Evolutionary conservation across 805 yeast species (phyloP).

Genomic region (Phaffomyces opuntiae): DNA sequence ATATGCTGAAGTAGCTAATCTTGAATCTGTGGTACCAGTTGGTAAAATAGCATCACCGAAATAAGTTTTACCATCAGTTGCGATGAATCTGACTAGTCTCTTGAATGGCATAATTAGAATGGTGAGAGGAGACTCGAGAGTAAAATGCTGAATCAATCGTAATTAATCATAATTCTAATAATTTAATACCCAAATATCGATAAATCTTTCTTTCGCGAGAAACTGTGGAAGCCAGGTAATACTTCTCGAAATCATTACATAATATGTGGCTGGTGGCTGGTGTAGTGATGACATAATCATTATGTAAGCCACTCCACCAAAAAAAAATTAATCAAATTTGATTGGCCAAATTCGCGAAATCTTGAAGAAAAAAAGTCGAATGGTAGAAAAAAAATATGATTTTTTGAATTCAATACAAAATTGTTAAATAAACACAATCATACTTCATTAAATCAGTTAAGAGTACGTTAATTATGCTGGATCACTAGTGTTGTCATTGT

Average conservation of each 20-base stretch:
- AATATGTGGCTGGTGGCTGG: no score
- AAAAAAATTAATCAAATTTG: constrained; percentile 1
- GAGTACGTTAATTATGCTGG: not conserved
- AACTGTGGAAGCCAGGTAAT: no score
- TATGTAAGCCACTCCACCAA: not conserved
- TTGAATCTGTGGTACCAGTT: constrained; percentile 28
- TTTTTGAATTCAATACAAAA: no score
- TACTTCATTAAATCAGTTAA: not conserved
- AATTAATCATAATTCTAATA: no score
- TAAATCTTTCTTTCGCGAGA: no score
- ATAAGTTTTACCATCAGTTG: constrained; percentile 36
- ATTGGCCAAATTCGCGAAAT: constrained; percentile 7
- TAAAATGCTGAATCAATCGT: not conserved
- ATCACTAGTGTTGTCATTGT: no score
- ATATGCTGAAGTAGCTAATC: constrained; percentile 33
- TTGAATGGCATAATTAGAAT: constrained; percentile 2
- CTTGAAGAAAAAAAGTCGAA: not conserved
- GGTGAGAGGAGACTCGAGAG: no score
- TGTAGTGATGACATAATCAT: not conserved
- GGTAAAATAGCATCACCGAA: constrained; percentile 43
- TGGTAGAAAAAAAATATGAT: no score
- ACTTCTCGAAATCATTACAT: no score
- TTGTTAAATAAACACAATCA: no score
- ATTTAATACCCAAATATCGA: not conserved
- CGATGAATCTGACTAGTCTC: constrained; percentile 37